Evolutionary conservation across 2,329 filamentous ascomycete species (phyloP), one percentile per base, ranked within the genome.

Genomic region (Fusarium temperatum): DNA sequence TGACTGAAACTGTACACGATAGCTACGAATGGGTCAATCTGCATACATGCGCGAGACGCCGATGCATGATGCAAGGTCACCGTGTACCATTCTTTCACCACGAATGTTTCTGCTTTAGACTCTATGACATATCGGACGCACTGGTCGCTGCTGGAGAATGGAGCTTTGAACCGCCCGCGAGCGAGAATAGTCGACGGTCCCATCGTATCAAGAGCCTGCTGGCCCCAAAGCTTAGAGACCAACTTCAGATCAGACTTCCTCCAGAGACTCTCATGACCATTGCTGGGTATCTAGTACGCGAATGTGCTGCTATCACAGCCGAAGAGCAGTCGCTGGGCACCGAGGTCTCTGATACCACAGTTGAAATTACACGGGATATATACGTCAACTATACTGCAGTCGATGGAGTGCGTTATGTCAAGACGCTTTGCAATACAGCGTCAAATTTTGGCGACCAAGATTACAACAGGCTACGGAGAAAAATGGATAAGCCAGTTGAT

Each of bases 381-480:
- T 45, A 45, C 24, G 24, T 4, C 44, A 7, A 14, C 2, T 45
- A 45, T 3, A 20, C 24, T 20, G 17, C 44, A 1, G 44, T 45
- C 4, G 24, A 45, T 3, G 24, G 44, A 0, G 8, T 26, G 24
- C 1, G 24, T 14, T 45, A 45, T 14, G 44, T 45, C 8, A 26
- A 45, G 5, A 26, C 4, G 0, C 17, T 26, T 4, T 20, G 2
- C 24, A 45, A 45, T 45, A 14, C 0, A 4, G 8, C 4, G 5
- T 14, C 12, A 2, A 9, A 26, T 26, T 2, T 0, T 5, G 24
- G 8, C 18, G 12, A 20, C 5, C 24, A 26, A 6, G 17, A 10
- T 45, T 2, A 14, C 8, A 2, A 0, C 17, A 26, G 2, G 24
- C 17, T 20, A 20, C 12, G 7, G 8, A 26, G 12, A 0, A 45